Percentiles rank a stretch among this genome's conserved stretches.
Conservation (phyloP, 805 yeast genomes). For the Ogataea zsoltii region DNA sequence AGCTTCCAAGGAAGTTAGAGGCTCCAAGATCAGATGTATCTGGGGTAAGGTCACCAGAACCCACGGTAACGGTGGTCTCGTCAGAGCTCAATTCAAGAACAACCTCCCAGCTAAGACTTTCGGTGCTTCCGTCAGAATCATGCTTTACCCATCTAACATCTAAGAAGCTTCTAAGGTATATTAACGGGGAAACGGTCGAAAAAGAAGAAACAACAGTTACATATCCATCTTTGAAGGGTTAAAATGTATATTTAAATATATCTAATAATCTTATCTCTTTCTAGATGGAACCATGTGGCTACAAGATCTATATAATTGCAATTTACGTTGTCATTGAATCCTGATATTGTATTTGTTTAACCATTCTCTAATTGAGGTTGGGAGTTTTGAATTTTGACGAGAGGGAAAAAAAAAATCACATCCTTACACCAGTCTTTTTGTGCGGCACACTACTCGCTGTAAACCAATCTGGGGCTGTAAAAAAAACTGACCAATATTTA, state of each 20-base stretch:
- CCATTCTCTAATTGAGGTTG: no score
- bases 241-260: conserved; percentile 11
- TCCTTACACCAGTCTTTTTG: not conserved
- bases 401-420: not conserved
- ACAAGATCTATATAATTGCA: conserved; percentile 1
- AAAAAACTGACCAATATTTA: conserved; percentile 4
- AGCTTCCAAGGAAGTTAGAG: conserved; percentile 96
- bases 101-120: conserved; percentile 99
- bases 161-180: conserved; percentile 44
- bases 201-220: conserved; percentile 12
- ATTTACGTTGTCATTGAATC: conserved; percentile 1
- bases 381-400: no score
- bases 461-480: not conserved
- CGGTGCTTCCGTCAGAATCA: conserved; percentile 99
- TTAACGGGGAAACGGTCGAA: conserved; percentile 11
- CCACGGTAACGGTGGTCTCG: conserved; percentile 98
- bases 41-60: conserved; percentile 99
- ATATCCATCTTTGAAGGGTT: conserved; percentile 12
- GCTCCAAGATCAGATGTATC: conserved; percentile 98
- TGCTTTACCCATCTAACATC: conserved; percentile 99
- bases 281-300: conserved; percentile 1
- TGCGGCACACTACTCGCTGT: not conserved
- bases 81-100: conserved; percentile 98
- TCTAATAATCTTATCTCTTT: conserved; percentile 12
- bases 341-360: not conserved